Evolutionary conservation across 2,329 filamentous ascomycete genomes (phyloP).

Genomic region (Chaetomiaceae sp.): DNA sequence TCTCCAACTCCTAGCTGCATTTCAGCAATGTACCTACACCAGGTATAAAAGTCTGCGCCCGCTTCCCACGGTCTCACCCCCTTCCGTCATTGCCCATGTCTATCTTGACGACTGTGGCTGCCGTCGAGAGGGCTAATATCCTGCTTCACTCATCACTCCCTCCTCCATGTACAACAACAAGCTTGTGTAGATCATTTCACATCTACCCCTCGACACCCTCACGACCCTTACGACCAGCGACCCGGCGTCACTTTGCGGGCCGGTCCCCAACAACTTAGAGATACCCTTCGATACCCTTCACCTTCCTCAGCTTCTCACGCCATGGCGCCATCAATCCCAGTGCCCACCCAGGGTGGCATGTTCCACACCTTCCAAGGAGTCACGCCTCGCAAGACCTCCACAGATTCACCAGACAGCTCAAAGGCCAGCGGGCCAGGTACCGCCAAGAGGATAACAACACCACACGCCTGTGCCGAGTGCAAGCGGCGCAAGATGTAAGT

Average conservation of each 20-base stretch:
- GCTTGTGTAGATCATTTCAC: background rate
- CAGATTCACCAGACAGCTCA: constrained; percentile 38
- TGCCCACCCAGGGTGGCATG: constrained; percentile 48
- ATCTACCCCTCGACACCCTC: constrained; percentile 3
- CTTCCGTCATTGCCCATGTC: constrained; percentile 19
- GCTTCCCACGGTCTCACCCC: constrained; percentile 33
- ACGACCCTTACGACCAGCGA: constrained; percentile 12
- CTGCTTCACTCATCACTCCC: constrained; percentile 10
- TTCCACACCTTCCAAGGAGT: constrained; percentile 53
- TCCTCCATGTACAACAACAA: constrained; percentile 15
- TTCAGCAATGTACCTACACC: constrained; percentile 20
- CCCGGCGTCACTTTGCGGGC: constrained; percentile 9
- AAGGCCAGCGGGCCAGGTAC: constrained; percentile 37
- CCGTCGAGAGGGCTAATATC: constrained; percentile 12
- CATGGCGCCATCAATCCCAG: constrained; percentile 44
- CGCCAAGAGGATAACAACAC: constrained; percentile 51
- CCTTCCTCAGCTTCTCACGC: constrained; percentile 17
- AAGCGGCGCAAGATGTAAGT: constrained; percentile 70
- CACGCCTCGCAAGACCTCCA: constrained; percentile 46
- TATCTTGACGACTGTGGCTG: constrained; percentile 19
- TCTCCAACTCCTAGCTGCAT: constrained; percentile 32
- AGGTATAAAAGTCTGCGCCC: constrained; percentile 39
- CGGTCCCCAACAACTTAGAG: constrained; percentile 12
- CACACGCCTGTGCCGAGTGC: constrained; percentile 69
- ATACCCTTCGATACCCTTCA: constrained; percentile 28